Evolutionary conservation across 148 eudicot species (phyloP).

Genomic region (Nepenthes gracilis): DNA sequence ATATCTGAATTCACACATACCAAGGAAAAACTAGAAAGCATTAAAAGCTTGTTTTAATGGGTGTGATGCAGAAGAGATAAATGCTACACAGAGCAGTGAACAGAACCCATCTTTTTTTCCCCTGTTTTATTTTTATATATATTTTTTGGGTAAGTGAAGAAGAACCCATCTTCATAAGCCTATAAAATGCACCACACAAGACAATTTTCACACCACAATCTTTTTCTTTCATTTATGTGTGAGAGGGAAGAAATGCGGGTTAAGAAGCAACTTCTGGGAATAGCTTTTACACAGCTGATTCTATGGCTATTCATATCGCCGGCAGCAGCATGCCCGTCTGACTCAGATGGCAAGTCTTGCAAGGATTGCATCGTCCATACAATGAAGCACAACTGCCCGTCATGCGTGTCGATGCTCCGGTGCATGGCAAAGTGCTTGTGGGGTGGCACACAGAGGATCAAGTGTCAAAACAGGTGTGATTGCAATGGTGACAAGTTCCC

Average conservation of each 20-base stretch:
- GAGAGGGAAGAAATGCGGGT: too few relatives aligned
- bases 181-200: background rate
- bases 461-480: conserved; percentile 54
- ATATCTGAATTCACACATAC: too few relatives aligned
- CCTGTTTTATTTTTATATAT: too few relatives aligned
- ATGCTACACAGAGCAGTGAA: conserved; percentile 1
- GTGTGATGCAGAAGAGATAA: background rate
- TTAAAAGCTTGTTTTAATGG: too few relatives aligned
- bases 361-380: conserved; percentile 36
- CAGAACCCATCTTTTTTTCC: background rate
- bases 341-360: conserved; percentile 32
- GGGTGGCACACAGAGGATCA: conserved; percentile 25
- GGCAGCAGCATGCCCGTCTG: conserved; percentile 21
- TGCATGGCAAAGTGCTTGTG: conserved; percentile 79
- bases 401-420: conserved; percentile 37
- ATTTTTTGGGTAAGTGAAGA: background rate
- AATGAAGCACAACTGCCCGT: conserved; percentile 51
- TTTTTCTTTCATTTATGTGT: too few relatives aligned
- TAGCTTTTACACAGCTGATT: conserved; percentile 14
- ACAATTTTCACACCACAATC: too few relatives aligned
- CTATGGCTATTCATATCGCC: conserved; percentile 9
- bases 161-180: background rate
- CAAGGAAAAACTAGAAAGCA: too few relatives aligned
- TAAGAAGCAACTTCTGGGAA: too few relatives aligned
- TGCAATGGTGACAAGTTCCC: conserved; percentile 42